Percentiles rank a stretch among this genome's conserved stretches.
phyloP scores from a whole-genome alignment of 139 green algal species.

The Tetradesmus lagerheimii region DNA sequence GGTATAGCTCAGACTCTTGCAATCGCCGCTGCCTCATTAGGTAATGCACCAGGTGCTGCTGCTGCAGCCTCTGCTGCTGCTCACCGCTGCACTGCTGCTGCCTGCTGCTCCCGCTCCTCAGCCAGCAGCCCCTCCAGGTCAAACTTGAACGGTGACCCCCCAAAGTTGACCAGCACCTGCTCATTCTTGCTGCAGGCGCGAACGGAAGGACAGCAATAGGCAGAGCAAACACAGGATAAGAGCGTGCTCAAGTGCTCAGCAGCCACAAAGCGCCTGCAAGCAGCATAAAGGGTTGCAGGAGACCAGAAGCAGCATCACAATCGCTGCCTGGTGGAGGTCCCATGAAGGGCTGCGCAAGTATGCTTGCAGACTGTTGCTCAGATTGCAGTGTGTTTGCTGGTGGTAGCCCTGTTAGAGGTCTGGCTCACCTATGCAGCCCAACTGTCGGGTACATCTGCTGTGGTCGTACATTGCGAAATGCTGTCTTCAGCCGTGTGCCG shows the following conservation, averaged over 20 bases:
- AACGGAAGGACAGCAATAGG: not conserved
- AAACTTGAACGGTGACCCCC: slow-evolving; percentile 80
- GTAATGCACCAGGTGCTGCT: not conserved
- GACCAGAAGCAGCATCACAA: not conserved
- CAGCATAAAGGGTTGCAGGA: no score
- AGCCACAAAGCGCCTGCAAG: not conserved
- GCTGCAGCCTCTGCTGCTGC: not conserved
- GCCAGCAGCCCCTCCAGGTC: slow-evolving; percentile 77
- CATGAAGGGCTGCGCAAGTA: no score
- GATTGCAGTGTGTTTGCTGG: not conserved
- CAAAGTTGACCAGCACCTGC: slow-evolving; percentile 87
- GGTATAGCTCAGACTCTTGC: no score
- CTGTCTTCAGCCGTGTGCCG: slow-evolving; percentile 79
- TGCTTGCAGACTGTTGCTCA: not conserved
- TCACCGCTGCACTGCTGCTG: slow-evolving; percentile 65
- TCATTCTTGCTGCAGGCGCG: slow-evolving; percentile 66
- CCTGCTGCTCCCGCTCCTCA: slow-evolving; percentile 67
- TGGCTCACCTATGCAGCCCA: slow-evolving; percentile 83
- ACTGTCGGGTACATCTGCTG: slow-evolving; percentile 85
- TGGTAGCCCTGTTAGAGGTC: not conserved
- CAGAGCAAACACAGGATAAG: not conserved
- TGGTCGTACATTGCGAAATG: slow-evolving; percentile 73
- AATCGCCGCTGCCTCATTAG: no score
- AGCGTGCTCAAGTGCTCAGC: not conserved
- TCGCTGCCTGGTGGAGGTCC: not conserved